Evolutionary conservation across 1,284 basidiomycete species (phyloP).

Genomic region (Pisolithus thermaeus): DNA sequence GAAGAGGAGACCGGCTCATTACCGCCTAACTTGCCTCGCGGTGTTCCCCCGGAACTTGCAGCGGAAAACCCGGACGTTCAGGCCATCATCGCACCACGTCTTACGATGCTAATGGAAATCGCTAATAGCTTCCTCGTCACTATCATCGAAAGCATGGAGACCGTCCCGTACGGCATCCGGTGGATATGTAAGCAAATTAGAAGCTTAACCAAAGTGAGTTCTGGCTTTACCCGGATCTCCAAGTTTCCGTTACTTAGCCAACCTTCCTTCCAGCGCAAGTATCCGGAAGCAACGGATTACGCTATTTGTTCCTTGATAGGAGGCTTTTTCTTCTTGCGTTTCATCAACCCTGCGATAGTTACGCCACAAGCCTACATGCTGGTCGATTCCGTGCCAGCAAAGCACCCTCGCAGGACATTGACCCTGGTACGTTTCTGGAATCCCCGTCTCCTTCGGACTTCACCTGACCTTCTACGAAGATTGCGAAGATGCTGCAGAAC

Average conservation of each 20-base stretch:
- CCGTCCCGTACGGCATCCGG: constrained; percentile 96
- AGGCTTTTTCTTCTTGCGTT: constrained; percentile 99
- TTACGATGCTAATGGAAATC: constrained; percentile 99
- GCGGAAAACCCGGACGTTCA: constrained; percentile 92
- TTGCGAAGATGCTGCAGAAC: constrained; percentile 99
- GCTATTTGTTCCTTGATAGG: constrained; percentile 98
- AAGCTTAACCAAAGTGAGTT: constrained; percentile 82
- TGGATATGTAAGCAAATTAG: constrained; percentile 99
- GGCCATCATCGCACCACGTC: constrained; percentile 91
- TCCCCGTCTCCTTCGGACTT: not conserved
- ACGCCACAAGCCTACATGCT: constrained; percentile 99
- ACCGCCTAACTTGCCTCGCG: constrained; percentile 85
- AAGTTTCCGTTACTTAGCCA: constrained; percentile 10
- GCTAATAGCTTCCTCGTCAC: constrained; percentile 95
- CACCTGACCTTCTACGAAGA: constrained; percentile 42
- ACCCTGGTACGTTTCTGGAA: constrained; percentile 65
- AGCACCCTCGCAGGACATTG: constrained; percentile 92
- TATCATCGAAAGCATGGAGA: constrained; percentile 98
- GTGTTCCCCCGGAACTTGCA: constrained; percentile 91
- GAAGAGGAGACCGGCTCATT: constrained; percentile 92
- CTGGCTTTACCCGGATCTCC: constrained; percentile 1
- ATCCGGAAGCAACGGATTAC: constrained; percentile 95
- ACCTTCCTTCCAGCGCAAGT: constrained; percentile 70
- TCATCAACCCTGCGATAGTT: constrained; percentile 99
- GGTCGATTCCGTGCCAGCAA: constrained; percentile 94